These are phyloP conservation scores for Teratosphaeria destructans DNA, from an alignment of 2,329 filamentous ascomycete species.

Conservation along the genomic window DNA sequence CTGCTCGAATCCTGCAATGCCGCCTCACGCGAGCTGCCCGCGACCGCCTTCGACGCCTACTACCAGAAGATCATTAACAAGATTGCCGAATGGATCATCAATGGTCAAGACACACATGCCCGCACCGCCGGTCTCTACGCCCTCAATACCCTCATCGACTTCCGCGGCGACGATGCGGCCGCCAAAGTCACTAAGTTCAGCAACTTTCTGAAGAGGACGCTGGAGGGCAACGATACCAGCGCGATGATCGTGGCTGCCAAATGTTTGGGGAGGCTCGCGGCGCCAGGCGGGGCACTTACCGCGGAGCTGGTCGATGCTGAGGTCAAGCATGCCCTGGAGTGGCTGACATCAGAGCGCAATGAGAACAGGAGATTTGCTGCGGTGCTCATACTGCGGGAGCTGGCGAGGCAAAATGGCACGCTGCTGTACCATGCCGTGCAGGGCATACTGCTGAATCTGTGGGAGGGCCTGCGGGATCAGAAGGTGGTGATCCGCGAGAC, in stretches of 20 bases:
- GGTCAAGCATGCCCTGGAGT: constrained; percentile 91
- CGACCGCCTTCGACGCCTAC: constrained; percentile 66
- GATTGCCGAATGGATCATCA: constrained; percentile 65
- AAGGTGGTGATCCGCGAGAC: constrained; percentile 87
- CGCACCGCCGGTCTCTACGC: constrained; percentile 86
- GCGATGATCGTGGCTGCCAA: constrained; percentile 85
- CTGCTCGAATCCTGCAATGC: constrained; percentile 22
- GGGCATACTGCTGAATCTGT: constrained; percentile 92
- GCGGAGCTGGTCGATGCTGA: constrained; percentile 94
- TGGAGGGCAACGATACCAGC: constrained; percentile 81
- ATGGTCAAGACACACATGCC: constrained; percentile 77
- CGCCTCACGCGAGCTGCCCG: constrained; percentile 52
- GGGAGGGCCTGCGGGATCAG: constrained; percentile 82
- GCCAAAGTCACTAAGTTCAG: constrained; percentile 92
- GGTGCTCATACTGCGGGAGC: constrained; percentile 78
- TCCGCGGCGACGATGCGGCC: constrained; percentile 86
- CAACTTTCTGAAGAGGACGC: constrained; percentile 74
- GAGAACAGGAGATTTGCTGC: constrained; percentile 91
- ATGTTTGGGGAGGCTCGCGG: constrained; percentile 80
- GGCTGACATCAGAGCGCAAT: constrained; percentile 87
- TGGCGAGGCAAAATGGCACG: constrained; percentile 86
- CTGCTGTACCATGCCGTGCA: constrained; percentile 91
- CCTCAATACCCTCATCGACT: constrained; percentile 86
- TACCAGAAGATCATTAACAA: constrained; percentile 55
- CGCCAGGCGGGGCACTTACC: constrained; percentile 84